A percentile compares a stretch with the other conserved stretches of the same genome.
Conservation (phyloP, 2,329 filamentous ascomycete species). For the Metarhizium robertsii region DNA sequence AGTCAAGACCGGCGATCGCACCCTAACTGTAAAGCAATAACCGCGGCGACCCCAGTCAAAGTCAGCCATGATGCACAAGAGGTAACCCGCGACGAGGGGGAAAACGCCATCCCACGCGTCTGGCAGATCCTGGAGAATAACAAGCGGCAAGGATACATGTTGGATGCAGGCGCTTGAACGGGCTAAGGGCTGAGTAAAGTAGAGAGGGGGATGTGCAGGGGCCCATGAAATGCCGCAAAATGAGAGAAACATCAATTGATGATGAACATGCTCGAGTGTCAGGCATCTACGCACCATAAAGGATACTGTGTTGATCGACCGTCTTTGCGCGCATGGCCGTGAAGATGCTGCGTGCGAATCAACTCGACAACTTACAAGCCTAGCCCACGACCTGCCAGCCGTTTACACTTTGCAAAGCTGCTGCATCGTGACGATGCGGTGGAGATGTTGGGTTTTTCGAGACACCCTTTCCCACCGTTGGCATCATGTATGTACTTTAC, state of each 20-base stretch:
- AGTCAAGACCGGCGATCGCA: no score
- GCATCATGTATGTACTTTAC: not conserved
- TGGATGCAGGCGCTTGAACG: not conserved
- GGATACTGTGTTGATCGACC: not conserved
- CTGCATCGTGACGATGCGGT: not conserved
- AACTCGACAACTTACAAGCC: no score
- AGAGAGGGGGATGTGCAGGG: not conserved
- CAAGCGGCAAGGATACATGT: not conserved
- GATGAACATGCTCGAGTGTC: not conserved
- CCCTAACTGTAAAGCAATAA: no score
- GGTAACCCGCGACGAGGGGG: no score
- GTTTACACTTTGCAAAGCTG: not conserved
- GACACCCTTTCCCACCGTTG: no score
- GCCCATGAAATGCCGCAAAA: slow-evolving; percentile 3
- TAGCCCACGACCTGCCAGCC: not conserved
- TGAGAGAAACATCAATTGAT: not conserved
- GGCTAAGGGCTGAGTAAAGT: not conserved
- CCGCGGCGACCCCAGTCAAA: no score
- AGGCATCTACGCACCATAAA: not conserved
- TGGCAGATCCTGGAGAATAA: not conserved
- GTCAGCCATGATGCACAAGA: not conserved
- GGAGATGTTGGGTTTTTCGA: not conserved
- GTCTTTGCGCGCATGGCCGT: not conserved
- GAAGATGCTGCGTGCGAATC: no score
- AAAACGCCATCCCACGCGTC: not conserved